phyloP scores from a whole-genome alignment of 129 eudicot species.

The Tagetes erecta region DNA sequence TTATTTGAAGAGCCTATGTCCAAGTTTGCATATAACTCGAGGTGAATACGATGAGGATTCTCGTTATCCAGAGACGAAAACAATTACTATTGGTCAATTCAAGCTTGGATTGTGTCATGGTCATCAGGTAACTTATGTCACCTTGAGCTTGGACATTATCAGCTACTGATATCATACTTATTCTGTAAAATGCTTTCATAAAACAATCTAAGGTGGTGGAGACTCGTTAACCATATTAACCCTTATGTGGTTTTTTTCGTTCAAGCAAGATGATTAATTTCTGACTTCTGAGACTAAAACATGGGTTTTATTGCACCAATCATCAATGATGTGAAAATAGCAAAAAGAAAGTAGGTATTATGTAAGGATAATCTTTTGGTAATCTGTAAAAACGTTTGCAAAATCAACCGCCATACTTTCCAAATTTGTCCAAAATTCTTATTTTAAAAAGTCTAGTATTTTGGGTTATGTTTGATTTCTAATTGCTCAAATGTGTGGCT shows the following conservation, averaged over 20 bases:
- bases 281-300: neutral
- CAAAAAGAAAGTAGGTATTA: neutral
- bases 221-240: conserved; percentile 1
- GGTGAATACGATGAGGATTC: conserved; percentile 99
- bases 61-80: conserved; percentile 92
- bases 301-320: neutral
- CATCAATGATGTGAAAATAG: neutral
- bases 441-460: neutral
- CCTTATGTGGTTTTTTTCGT: neutral
- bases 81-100: conserved; percentile 92
- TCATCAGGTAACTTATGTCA: conserved; percentile 68
- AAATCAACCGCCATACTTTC: neutral
- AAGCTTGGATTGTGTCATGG: conserved; percentile 98
- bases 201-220: neutral
- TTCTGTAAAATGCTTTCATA: neutral
- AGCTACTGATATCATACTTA: neutral
- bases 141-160: neutral
- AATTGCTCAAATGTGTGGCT: neutral
- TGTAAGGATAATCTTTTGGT: neutral
- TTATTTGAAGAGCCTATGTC: conserved; percentile 86
- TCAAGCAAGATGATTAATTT: neutral
- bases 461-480: neutral
- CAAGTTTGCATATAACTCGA: conserved; percentile 86
- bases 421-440: neutral
- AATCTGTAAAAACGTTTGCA: neutral